Conservation (phyloP, 2,329 filamentous ascomycete genomes). For the Domatiomyces catenatus region DNA sequence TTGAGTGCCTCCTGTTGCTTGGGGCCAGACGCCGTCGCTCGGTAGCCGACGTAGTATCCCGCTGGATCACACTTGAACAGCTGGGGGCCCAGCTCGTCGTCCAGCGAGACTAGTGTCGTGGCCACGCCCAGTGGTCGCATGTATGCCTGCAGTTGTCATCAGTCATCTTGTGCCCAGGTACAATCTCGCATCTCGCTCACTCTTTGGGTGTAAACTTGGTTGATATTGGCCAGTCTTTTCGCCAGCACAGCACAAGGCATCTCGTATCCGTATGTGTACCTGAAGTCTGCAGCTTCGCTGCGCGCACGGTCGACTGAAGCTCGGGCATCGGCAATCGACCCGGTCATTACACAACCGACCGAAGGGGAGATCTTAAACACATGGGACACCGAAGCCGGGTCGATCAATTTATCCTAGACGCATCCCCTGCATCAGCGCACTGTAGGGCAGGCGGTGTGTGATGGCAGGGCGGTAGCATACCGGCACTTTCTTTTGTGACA, state of each 20-base stretch:
- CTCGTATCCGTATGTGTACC: constrained; percentile 97
- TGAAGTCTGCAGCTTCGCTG: constrained; percentile 92
- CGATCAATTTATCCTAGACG: constrained; percentile 88
- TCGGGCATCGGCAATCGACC: constrained; percentile 91
- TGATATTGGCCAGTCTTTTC: constrained; percentile 96
- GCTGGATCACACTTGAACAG: constrained; percentile 98
- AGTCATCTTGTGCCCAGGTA: not conserved
- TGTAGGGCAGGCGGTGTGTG: constrained; percentile 12
- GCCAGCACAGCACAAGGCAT: constrained; percentile 96
- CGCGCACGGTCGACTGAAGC: constrained; percentile 85
- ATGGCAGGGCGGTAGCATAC: constrained; percentile 41
- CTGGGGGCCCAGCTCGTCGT: constrained; percentile 82
- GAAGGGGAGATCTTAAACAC: constrained; percentile 94
- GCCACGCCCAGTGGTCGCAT: constrained; percentile 96
- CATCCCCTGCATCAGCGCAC: constrained; percentile 7
- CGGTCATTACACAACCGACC: constrained; percentile 95
- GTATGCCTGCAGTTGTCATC: constrained; percentile 50
- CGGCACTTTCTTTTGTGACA: constrained; percentile 99
- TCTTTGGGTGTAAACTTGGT: constrained; percentile 95
- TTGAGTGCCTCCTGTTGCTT: constrained; percentile 99
- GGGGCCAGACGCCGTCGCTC: constrained; percentile 88
- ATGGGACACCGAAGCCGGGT: constrained; percentile 90
- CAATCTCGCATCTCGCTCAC: constrained; percentile 36
- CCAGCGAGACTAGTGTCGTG: constrained; percentile 84
- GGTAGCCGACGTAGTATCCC: constrained; percentile 97